Evolutionary conservation across 1,284 basidiomycete genomes (phyloP).

Genomic region (Singerocomus rubriflavus): DNA sequence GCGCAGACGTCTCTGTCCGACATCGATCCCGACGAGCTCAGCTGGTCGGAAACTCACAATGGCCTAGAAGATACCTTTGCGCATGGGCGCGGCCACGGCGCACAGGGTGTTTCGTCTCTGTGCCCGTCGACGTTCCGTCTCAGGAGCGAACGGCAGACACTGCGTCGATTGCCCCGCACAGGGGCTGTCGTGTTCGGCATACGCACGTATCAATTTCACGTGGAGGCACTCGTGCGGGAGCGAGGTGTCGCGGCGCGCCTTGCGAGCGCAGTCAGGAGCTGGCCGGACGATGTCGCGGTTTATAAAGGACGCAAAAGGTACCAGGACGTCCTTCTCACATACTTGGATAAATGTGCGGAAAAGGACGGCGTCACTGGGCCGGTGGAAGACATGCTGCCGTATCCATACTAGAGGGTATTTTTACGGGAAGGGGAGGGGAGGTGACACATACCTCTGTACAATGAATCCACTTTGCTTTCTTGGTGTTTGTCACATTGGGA

Average conservation of each 20-base stretch:
- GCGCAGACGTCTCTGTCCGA: constrained; percentile 31
- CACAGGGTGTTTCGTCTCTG: constrained; percentile 22
- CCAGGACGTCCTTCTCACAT: constrained; percentile 43
- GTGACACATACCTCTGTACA: too few relatives aligned
- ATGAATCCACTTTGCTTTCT: too few relatives aligned
- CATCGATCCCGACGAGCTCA: constrained; percentile 62
- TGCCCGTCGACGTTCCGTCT: constrained; percentile 53
- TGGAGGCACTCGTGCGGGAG: constrained; percentile 58
- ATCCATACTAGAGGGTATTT: constrained; percentile 19
- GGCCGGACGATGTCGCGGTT: constrained; percentile 62
- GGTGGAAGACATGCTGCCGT: constrained; percentile 15
- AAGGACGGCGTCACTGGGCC: constrained; percentile 22
- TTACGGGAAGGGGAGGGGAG: too few relatives aligned
- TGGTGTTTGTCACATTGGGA: too few relatives aligned
- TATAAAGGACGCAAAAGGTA: constrained; percentile 60
- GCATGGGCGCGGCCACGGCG: constrained; percentile 34
- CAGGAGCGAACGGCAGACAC: constrained; percentile 70
- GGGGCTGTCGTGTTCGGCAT: constrained; percentile 79
- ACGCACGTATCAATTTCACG: constrained; percentile 64
- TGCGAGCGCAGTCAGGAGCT: constrained; percentile 64
- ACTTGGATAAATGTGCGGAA: constrained; percentile 46
- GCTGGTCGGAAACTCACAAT: constrained; percentile 62
- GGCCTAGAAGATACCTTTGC: constrained; percentile 60
- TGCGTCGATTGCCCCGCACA: constrained; percentile 62
- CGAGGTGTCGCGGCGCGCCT: constrained; percentile 64